A percentile compares a stretch with the other conserved stretches of the same genome.
Conservation (phyloP, 352 stramenopile species). For the Globisporangium echinulatum region DNA sequence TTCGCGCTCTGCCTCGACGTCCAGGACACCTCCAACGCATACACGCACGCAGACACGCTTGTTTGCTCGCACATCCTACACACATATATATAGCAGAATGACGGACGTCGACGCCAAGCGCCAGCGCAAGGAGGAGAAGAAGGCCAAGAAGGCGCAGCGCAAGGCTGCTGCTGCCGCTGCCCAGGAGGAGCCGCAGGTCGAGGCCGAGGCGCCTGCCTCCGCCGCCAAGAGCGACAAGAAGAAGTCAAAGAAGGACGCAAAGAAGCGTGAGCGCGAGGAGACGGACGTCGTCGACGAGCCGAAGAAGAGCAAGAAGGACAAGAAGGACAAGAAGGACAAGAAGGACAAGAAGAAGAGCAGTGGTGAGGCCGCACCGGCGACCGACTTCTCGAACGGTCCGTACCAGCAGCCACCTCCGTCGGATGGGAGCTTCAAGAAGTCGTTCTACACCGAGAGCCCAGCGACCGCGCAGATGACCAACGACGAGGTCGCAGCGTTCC, state of each 20-base stretch:
- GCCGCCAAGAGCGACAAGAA: constrained; percentile 20
- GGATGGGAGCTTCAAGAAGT: constrained; percentile 77
- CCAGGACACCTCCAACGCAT: neutral
- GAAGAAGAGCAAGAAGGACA: constrained; percentile 39
- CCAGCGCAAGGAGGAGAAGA: constrained; percentile 28
- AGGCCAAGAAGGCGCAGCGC: constrained; percentile 28
- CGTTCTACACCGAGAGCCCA: constrained; percentile 78
- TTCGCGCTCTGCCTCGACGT: neutral
- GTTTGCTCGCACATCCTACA: neutral
- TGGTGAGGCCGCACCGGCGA: constrained; percentile 12
- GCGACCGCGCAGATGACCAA: constrained; percentile 71
- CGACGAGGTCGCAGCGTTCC: constrained; percentile 79
- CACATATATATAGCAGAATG: neutral
- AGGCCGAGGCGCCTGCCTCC: constrained; percentile 10
- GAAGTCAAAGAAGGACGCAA: constrained; percentile 31
- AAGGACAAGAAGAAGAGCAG: constrained; percentile 18
- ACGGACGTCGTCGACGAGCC: neutral
- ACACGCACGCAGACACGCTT: no score
- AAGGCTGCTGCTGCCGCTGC: constrained; percentile 33
- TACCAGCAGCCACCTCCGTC: constrained; percentile 62
- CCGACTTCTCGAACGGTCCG: constrained; percentile 63
- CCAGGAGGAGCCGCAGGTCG: constrained; percentile 11
- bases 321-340: constrained; percentile 42
- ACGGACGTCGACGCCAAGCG: constrained; percentile 24
- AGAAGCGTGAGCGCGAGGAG: constrained; percentile 24